A percentile compares a stretch with the other conserved stretches of the same genome.
phyloP scores from a whole-genome alignment of 106 monocot species.

The Acanthochlamys bracteata region DNA sequence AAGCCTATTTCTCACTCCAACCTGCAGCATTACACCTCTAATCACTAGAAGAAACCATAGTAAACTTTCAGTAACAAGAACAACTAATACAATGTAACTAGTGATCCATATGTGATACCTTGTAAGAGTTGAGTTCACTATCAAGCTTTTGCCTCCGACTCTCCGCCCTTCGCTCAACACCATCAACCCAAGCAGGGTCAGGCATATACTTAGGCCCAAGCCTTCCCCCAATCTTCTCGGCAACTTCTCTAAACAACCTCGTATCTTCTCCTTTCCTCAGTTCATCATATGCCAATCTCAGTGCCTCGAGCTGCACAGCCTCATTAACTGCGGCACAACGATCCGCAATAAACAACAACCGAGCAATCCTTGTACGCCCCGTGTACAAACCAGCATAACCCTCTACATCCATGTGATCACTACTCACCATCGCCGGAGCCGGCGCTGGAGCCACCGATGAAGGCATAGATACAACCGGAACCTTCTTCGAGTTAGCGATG shows the following conservation, averaged over 20 bases:
- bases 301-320: conserved; percentile 63
- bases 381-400: conserved; percentile 76
- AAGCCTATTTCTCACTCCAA: too few species aligned
- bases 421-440: conserved; percentile 22
- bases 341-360: conserved; percentile 85
- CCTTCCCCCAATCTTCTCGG: conserved; percentile 48
- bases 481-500: too few species aligned
- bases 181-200: conserved; percentile 64
- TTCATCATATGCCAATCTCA: conserved; percentile 91
- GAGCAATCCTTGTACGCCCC: conserved; percentile 60
- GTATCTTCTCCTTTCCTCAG: conserved; percentile 84
- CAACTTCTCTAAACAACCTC: conserved; percentile 53
- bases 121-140: conserved; percentile 82
- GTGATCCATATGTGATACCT: conserved; percentile 20
- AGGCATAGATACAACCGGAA: not conserved
- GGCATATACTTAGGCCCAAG: conserved; percentile 53
- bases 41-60: too few species aligned
- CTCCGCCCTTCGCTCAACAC: conserved; percentile 61
- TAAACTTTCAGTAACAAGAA: too few species aligned
- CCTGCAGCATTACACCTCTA: too few species aligned
- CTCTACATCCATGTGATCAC: conserved; percentile 93
- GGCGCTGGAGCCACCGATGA: conserved; percentile 8
- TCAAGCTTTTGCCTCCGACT: conserved; percentile 77
- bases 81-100: too few species aligned
- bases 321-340: conserved; percentile 39